Conservation (phyloP, 148 eudicot genomes). For the Mesembryanthemum crystallinum region DNA sequence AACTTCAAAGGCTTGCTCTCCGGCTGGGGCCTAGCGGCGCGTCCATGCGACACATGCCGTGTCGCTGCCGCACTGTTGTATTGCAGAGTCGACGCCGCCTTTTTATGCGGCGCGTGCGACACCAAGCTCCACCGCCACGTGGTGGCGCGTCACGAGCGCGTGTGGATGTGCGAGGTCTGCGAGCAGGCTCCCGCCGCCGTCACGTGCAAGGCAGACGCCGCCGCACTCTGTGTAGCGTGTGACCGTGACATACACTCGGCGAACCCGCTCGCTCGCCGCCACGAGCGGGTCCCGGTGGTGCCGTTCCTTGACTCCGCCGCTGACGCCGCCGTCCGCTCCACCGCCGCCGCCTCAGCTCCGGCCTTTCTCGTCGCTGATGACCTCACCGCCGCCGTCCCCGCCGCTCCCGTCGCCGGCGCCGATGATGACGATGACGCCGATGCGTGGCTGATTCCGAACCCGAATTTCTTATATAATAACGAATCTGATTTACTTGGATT, state of each 20-base stretch:
- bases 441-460: slow-evolving; percentile 64
- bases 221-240: slow-evolving; percentile 58
- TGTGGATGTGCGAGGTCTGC: slow-evolving; percentile 82
- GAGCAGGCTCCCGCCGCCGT: slow-evolving; percentile 73
- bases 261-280: slow-evolving; percentile 70
- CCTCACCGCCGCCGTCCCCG: slow-evolving; percentile 8
- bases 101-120: slow-evolving; percentile 62
- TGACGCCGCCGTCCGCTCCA: slow-evolving; percentile 13
- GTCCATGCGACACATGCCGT: slow-evolving; percentile 56
- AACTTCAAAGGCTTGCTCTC: slow-evolving; percentile 23
- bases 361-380: slow-evolving; percentile 25
- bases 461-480: slow-evolving; percentile 38
- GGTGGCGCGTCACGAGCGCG: slow-evolving; percentile 59
- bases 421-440: slow-evolving; percentile 36
- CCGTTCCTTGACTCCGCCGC: slow-evolving; percentile 54
- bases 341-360: slow-evolving; percentile 6
- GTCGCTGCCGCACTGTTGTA: slow-evolving; percentile 50
- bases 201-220: slow-evolving; percentile 82
- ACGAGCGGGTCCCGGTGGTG: slow-evolving; percentile 61
- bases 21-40: slow-evolving; percentile 39
- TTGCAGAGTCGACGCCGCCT: slow-evolving; percentile 65
- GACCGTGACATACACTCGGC: slow-evolving; percentile 85
- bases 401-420: background rate
- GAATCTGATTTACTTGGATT: slow-evolving; percentile 50
- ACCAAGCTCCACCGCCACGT: slow-evolving; percentile 46